Evolutionary conservation across 441 rosid genomes (phyloP).

Genomic region (Pelargonium cotyledonis): DNA sequence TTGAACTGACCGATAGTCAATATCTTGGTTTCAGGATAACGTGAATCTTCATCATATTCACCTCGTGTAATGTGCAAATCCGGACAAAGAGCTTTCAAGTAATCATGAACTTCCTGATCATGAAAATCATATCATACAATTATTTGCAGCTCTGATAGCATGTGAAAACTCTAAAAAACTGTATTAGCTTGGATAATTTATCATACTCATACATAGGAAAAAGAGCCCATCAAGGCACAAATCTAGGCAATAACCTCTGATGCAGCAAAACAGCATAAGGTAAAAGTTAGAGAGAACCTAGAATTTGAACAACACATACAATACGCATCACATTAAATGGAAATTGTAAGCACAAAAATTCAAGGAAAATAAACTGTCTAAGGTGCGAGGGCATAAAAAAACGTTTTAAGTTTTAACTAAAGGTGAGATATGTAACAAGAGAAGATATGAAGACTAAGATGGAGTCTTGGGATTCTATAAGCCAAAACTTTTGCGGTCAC

Average conservation of each 20-base stretch:
- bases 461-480: too few relatives aligned
- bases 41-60: conserved; percentile 80
- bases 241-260: background rate
- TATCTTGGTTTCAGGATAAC: conserved; percentile 78
- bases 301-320: too few relatives aligned
- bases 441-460: too few relatives aligned
- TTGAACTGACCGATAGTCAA: conserved; percentile 90
- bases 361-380: too few relatives aligned
- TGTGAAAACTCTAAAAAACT: background rate
- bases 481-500: too few relatives aligned
- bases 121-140: background rate
- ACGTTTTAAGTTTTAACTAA: too few relatives aligned
- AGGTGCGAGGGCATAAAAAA: too few relatives aligned
- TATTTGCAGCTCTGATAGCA: background rate
- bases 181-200: background rate
- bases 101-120: conserved; percentile 84
- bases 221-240: background rate
- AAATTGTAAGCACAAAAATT: too few relatives aligned
- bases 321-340: too few relatives aligned
- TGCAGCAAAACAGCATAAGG: background rate
- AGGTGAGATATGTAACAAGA: too few relatives aligned
- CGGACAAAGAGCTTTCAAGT: conserved; percentile 81
- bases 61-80: conserved; percentile 82
- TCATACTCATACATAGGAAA: background rate
- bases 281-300: background rate